A percentile compares a stretch with the other conserved stretches of the same genome.
phyloP scores from a whole-genome alignment of 2,329 filamentous ascomycete species.

The Trichoderma sp. region DNA sequence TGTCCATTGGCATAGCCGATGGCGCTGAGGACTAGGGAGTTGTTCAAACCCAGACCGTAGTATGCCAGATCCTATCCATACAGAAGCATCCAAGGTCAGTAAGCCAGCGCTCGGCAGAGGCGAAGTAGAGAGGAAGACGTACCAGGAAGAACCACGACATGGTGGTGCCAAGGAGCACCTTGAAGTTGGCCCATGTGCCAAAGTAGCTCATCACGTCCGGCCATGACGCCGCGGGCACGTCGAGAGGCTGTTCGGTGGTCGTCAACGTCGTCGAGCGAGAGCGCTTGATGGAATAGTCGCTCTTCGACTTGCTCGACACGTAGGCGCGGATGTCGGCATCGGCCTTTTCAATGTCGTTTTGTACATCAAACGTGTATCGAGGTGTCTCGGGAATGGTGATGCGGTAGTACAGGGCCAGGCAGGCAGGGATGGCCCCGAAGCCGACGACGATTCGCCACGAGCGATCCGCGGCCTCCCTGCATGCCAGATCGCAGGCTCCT shows the following conservation, averaged over 20 bases:
- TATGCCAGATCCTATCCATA: constrained; percentile 61
- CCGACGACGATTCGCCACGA: constrained; percentile 83
- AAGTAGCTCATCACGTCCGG: constrained; percentile 69
- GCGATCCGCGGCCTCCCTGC: constrained; percentile 72
- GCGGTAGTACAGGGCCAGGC: constrained; percentile 80
- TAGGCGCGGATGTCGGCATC: constrained; percentile 70
- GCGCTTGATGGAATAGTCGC: constrained; percentile 50
- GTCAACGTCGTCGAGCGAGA: constrained; percentile 52
- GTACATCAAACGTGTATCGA: constrained; percentile 79
- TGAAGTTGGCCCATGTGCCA: constrained; percentile 67
- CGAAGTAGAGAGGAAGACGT: background rate
- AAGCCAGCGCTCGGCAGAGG: background rate
- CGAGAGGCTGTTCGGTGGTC: constrained; percentile 53
- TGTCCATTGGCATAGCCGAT: constrained; percentile 70
- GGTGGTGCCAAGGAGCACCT: constrained; percentile 73
- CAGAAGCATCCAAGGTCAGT: constrained; percentile 27
- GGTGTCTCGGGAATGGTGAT: constrained; percentile 85
- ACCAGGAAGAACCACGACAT: constrained; percentile 79
- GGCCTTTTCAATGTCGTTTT: constrained; percentile 73
- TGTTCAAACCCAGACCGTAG: constrained; percentile 76
- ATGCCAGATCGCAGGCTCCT: constrained; percentile 60
- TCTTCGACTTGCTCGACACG: constrained; percentile 51
- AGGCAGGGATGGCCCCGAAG: constrained; percentile 75
- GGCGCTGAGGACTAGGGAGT: constrained; percentile 67
- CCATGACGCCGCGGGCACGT: constrained; percentile 70